Conservation (phyloP, 176 grass and related monocot species). For the Rhynchospora tenuis region DNA sequence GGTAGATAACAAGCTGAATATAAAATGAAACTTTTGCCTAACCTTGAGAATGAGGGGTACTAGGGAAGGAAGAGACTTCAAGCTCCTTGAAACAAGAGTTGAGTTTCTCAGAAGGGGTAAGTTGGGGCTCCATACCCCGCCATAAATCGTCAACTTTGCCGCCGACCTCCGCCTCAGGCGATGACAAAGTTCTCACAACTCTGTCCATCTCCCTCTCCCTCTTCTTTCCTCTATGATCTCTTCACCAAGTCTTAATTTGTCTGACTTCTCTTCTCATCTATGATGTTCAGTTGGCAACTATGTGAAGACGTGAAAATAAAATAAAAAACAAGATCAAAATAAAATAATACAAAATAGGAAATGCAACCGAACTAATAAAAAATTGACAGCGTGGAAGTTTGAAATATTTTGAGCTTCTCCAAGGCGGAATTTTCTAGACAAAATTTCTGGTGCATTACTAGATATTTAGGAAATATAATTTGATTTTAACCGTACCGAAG, state of each 20-base stretch:
- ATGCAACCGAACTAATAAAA: not conserved
- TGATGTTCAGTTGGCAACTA: not conserved
- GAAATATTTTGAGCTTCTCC: not conserved
- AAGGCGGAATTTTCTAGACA: not conserved
- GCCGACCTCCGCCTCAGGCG: slow-evolving; percentile 90
- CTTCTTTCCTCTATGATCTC: not conserved
- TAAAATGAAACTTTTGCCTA: not conserved
- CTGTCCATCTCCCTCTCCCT: slow-evolving; percentile 15
- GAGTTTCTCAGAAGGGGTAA: slow-evolving; percentile 90
- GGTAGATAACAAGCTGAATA: not conserved
- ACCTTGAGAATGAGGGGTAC: slow-evolving; percentile 57
- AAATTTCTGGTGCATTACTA: not conserved
- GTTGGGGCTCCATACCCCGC: slow-evolving; percentile 76
- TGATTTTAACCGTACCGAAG: not conserved
- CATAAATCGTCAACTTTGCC: slow-evolving; percentile 75
- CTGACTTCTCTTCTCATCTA: not conserved
- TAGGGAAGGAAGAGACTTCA: slow-evolving; percentile 70
- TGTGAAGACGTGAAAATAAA: slow-evolving; percentile 4
- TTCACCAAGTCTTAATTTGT: slow-evolving; percentile 14
- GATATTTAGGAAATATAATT: not conserved
- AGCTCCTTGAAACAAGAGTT: slow-evolving; percentile 94
- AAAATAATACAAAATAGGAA: not conserved
- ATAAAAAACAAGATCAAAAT: not conserved
- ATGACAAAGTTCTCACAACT: slow-evolving; percentile 44
- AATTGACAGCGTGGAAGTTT: not conserved